phyloP scores from a whole-genome alignment of 2,329 filamentous ascomycete species.

The Aureobasidium sp. region DNA sequence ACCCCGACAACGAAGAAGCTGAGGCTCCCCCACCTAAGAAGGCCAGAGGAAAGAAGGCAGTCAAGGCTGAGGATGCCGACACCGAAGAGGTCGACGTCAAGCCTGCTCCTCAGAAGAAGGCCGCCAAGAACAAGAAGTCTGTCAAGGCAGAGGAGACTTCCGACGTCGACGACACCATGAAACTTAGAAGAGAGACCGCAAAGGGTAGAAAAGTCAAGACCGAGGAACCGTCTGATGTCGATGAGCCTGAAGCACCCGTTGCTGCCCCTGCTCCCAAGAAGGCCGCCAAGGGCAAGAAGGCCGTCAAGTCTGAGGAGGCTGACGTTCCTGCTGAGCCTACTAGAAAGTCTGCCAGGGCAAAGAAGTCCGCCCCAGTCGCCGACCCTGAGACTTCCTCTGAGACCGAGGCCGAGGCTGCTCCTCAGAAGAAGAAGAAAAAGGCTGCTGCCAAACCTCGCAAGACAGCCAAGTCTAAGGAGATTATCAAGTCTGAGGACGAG shows the following conservation, averaged over 20 bases:
- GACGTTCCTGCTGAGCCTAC: not conserved
- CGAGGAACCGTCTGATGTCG: not conserved
- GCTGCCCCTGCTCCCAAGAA: slow-evolving; percentile 3
- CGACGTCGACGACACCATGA: slow-evolving; percentile 5
- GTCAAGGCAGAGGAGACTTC: slow-evolving; percentile 1
- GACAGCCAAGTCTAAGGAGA: slow-evolving; percentile 5
- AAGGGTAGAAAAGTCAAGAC: not conserved
- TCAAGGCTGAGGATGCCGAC: slow-evolving; percentile 21
- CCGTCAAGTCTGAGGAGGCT: not conserved
- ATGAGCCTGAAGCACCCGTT: not conserved
- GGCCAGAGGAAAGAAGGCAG: slow-evolving; percentile 16
- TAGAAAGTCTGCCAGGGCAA: slow-evolving; percentile 1
- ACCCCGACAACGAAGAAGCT: slow-evolving; percentile 27
- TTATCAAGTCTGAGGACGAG: not conserved
- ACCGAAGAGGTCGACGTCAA: slow-evolving; percentile 13
- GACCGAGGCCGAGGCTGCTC: not conserved
- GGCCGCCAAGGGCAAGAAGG: slow-evolving; percentile 5
- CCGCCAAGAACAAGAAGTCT: slow-evolving; percentile 10
- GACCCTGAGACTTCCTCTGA: not conserved
- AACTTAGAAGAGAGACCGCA: slow-evolving; percentile 18
- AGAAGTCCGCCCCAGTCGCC: not conserved
- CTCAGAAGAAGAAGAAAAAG: slow-evolving; percentile 8
- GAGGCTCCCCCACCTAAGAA: slow-evolving; percentile 23
- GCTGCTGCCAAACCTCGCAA: slow-evolving; percentile 8
- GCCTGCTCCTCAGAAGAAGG: slow-evolving; percentile 16